Evolutionary conservation across 2,329 filamentous ascomycete species (phyloP).

Genomic region (Aspergillus texensis): DNA sequence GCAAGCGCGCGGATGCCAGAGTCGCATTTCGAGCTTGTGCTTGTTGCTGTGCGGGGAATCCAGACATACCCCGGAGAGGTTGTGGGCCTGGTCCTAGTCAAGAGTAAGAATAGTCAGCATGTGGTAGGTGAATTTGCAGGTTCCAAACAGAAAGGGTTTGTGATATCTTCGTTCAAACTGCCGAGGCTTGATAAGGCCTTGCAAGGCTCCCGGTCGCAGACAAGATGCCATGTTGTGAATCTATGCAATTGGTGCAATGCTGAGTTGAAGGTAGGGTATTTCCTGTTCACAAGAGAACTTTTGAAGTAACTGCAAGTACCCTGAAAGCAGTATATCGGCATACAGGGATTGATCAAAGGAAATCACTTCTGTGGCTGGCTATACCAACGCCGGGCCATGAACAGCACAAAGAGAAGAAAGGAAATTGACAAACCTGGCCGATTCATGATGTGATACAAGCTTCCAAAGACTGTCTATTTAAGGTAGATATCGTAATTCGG

Average conservation of each 20-base stretch:
- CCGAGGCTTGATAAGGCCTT: background rate
- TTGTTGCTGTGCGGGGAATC: constrained; percentile 57
- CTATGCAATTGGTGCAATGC: constrained; percentile 25
- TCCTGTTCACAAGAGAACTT: constrained; percentile 8
- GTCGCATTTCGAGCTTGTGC: constrained; percentile 50
- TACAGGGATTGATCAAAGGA: background rate
- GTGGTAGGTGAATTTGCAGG: background rate
- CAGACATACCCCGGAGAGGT: constrained; percentile 55
- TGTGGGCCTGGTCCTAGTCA: constrained; percentile 52
- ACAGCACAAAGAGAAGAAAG: constrained; percentile 26
- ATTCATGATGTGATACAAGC: constrained; percentile 45
- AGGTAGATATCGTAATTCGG: constrained; percentile 11
- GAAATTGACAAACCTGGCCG: constrained; percentile 50
- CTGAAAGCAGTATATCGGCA: too few relatives aligned
- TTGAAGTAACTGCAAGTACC: background rate
- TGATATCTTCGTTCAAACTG: too few relatives aligned
- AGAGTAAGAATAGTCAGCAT: constrained; percentile 18
- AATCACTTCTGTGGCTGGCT: constrained; percentile 6
- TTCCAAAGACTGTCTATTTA: constrained; percentile 19
- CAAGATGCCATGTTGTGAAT: constrained; percentile 17
- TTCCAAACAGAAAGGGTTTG: background rate
- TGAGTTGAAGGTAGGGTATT: background rate
- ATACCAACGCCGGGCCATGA: constrained; percentile 18
- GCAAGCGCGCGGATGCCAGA: constrained; percentile 52
- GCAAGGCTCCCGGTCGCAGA: constrained; percentile 23